These are phyloP conservation scores for Ceratopteris richardii DNA, from an alignment of 75 land plant species.

Conservation along the genomic window DNA sequence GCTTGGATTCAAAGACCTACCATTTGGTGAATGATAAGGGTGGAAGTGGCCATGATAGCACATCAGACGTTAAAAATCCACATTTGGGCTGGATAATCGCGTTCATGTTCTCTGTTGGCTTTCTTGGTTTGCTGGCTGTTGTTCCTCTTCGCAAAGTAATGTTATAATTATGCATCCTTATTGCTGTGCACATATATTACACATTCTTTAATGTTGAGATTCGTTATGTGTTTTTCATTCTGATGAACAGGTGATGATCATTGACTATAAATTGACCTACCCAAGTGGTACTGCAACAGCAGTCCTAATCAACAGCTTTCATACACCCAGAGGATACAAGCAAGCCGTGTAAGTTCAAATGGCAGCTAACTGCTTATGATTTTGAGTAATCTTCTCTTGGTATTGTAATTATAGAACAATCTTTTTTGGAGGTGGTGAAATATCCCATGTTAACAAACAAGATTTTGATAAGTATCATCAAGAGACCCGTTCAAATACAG, in stretches of 20 bases:
- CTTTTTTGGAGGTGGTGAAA: too few relatives aligned
- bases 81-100: conserved; percentile 55
- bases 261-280: conserved; percentile 61
- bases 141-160: conserved; percentile 67
- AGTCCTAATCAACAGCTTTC: conserved; percentile 77
- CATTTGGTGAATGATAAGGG: conserved; percentile 39
- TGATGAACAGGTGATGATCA: conserved; percentile 52
- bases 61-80: conserved; percentile 36
- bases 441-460: too few relatives aligned
- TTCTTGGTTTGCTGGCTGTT: conserved; percentile 55
- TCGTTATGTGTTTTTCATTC: neutral
- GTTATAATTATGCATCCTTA: too few relatives aligned
- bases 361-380: too few relatives aligned
- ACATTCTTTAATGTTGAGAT: neutral
- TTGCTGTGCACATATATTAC: neutral
- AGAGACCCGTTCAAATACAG: too few relatives aligned
- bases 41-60: conserved; percentile 19
- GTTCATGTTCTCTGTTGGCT: conserved; percentile 52
- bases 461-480: too few relatives aligned
- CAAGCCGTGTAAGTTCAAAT: conserved; percentile 44
- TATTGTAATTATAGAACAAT: too few relatives aligned
- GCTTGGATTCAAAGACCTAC: conserved; percentile 42
- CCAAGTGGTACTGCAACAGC: conserved; percentile 96
- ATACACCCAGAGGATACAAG: conserved; percentile 59
- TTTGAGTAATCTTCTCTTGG: too few relatives aligned